Percentiles rank a stretch among this genome's conserved stretches.
Evolutionary conservation across 257 asterid species (phyloP).

Genomic region (Nemophila menziesii): DNA sequence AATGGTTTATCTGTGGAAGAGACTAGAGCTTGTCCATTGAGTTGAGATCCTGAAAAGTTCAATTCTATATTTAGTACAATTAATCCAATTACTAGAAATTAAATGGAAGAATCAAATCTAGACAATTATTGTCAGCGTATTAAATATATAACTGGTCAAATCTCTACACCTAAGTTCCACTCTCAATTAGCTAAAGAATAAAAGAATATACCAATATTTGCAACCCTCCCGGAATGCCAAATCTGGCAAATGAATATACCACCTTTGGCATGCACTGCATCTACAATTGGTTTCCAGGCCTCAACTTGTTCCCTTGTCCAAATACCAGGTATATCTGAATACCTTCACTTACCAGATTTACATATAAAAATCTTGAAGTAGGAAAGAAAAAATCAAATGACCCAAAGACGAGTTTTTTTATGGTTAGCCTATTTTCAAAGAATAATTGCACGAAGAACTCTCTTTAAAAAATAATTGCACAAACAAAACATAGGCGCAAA

Average conservation of each 20-base stretch:
- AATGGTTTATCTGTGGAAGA: conserved; percentile 18
- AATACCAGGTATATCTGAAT: conserved; percentile 13
- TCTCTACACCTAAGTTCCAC: too few relatives aligned
- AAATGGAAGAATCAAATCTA: too few relatives aligned
- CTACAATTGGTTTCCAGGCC: conserved; percentile 23
- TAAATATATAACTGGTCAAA: not conserved
- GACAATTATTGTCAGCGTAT: not conserved
- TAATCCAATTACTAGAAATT: too few relatives aligned
- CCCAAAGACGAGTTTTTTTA: too few relatives aligned
- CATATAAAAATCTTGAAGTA: too few relatives aligned
- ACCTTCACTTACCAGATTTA: conserved; percentile 3
- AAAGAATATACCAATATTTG: conserved; percentile 6
- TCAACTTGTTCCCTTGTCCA: conserved; percentile 23
- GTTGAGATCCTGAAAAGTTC: conserved; percentile 15
- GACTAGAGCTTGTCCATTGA: conserved; percentile 22
- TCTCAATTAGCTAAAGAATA: too few relatives aligned
- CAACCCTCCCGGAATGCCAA: conserved; percentile 18
- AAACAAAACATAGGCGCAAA: too few relatives aligned
- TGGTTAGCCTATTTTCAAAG: too few relatives aligned
- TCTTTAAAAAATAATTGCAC: too few relatives aligned
- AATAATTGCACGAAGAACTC: too few relatives aligned
- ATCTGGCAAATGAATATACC: conserved; percentile 22
- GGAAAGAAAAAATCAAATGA: too few relatives aligned
- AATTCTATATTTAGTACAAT: not conserved
- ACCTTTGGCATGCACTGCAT: conserved; percentile 24